These are phyloP conservation scores for Puccinellia tenuiflora DNA, from an alignment of 176 grass and related monocot genomes.

Conservation along the genomic window DNA sequence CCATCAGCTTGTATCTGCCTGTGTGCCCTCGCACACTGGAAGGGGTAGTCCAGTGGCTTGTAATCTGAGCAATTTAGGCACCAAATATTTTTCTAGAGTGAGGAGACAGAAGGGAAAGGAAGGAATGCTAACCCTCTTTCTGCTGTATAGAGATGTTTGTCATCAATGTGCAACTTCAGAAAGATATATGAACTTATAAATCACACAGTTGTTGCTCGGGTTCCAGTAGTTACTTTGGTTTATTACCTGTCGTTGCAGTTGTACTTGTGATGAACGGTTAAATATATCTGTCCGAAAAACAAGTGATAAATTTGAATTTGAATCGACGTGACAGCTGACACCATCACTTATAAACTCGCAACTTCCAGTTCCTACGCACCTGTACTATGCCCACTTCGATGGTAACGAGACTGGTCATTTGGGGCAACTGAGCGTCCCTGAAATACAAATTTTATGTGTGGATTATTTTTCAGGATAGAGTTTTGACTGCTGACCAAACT, in stretches of 20 bases:
- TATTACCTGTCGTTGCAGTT: background rate
- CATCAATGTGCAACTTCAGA: conserved; percentile 34
- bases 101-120: conserved; percentile 49
- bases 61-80: conserved; percentile 36
- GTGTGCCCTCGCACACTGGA: conserved; percentile 15
- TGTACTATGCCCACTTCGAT: no score
- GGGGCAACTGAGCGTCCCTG: no score
- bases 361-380: no score
- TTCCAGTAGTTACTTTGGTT: background rate
- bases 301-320: background rate
- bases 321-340: background rate
- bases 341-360: no score
- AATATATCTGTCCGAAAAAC: background rate
- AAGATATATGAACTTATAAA: conserved; percentile 23
- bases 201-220: background rate
- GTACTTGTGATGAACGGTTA: background rate
- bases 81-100: conserved; percentile 46
- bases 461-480: no score
- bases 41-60: conserved; percentile 30
- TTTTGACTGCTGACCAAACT: no score
- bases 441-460: no score
- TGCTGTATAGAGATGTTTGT: conserved; percentile 52
- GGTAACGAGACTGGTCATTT: no score
- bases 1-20: conserved; percentile 27
- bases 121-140: conserved; percentile 28